Base-by-base conservation (phyloP, 768 basidiomycete species). In the Tylopilus rubrobrunneus region DNA sequence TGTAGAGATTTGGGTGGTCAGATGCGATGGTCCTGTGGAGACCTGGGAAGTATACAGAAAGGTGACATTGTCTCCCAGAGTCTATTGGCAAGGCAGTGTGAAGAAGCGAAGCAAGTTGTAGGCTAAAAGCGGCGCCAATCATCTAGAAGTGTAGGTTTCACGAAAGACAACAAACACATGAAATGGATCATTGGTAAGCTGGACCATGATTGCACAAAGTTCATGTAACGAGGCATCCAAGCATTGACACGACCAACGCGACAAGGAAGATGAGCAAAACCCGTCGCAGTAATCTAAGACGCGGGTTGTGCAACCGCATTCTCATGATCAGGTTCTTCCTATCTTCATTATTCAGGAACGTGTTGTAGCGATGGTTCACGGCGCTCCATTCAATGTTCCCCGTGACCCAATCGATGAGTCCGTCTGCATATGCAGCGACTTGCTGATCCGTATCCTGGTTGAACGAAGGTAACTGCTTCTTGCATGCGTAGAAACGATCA, bases 1-100 rank as follows among this genome's bases (percentile, higher is more conserved):
- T 6, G 57, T 57, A 39, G 83, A 86, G 59, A 65, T 86, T 29
- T 87, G 85, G 86, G 62, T 81, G 31, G 76, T 74, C n/a, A 63
- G 71, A 29, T 87, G 84, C 58, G 77, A 78, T 17, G 85, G 85
- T 14, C 80, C 78, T 0, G 83, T 86, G 0, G 78, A 80, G 53
- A 69, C 65, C 21, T 88, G 86, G 86, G 62, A 67, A 41, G 70
- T 85, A 3, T 61, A 56, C 14, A 76, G 73, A 31, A 78, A 70
- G 56, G 62, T 76, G n/a, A 49, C 36, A 7, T 37, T 59, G 45
- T n/a, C 15, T 41, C 23, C 7, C 21, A 48, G 25, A 17, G 21
- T 31, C 14, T 47, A 48, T 45, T 36, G 7, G 5, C 7, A 37
- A 15, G 15, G 39, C 14, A 28, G 39, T 15, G 12, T n/a, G 31